Percentiles rank a stretch among this genome's conserved stretches.
Evolutionary conservation across 306 rosid species (phyloP).

Genomic region (Hippophae tibetana): DNA sequence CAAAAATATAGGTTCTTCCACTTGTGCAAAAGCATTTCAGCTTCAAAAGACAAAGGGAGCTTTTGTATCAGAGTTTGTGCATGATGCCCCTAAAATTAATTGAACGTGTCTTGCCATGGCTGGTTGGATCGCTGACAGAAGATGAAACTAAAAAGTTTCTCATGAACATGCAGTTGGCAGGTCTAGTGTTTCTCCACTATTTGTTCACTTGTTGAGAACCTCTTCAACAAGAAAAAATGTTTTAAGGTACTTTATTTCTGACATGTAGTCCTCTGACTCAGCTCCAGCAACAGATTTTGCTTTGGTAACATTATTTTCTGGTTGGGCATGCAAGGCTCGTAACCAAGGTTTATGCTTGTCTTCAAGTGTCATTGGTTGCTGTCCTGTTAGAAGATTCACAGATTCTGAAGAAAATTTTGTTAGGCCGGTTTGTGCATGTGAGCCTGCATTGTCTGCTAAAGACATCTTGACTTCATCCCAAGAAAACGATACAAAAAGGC

Average conservation of each 20-base stretch:
- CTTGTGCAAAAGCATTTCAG: conserved; percentile 90
- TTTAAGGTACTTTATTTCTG: conserved; percentile 21
- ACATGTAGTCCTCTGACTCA: conserved; percentile 39
- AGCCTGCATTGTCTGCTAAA: conserved; percentile 43
- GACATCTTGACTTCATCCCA: conserved; percentile 39
- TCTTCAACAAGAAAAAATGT: conserved; percentile 2
- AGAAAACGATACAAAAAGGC: conserved; percentile 46
- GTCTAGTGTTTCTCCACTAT: conserved; percentile 36
- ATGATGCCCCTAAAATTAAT: conserved; percentile 94
- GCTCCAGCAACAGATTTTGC: conserved; percentile 89
- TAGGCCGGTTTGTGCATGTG: conserved; percentile 41
- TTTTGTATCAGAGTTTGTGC: conserved; percentile 85
- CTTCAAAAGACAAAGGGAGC: conserved; percentile 77
- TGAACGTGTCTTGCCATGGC: conserved; percentile 93
- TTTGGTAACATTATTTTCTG: conserved; percentile 82
- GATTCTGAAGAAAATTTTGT: conserved; percentile 62
- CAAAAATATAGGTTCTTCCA: conserved; percentile 82
- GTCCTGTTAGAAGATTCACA: conserved; percentile 58
- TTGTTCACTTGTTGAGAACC: conserved; percentile 15
- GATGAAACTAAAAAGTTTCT: conserved; percentile 65
- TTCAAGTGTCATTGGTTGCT: conserved; percentile 61
- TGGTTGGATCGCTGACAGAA: conserved; percentile 65
- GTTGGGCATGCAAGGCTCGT: conserved; percentile 99
- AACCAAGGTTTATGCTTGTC: conserved; percentile 76
- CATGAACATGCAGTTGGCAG: conserved; percentile 87